Percentiles rank a stretch among this genome's conserved stretches.
Evolutionary conservation across 2,329 filamentous ascomycete genomes (phyloP).

Genomic region (Mariannaea sp.): DNA sequence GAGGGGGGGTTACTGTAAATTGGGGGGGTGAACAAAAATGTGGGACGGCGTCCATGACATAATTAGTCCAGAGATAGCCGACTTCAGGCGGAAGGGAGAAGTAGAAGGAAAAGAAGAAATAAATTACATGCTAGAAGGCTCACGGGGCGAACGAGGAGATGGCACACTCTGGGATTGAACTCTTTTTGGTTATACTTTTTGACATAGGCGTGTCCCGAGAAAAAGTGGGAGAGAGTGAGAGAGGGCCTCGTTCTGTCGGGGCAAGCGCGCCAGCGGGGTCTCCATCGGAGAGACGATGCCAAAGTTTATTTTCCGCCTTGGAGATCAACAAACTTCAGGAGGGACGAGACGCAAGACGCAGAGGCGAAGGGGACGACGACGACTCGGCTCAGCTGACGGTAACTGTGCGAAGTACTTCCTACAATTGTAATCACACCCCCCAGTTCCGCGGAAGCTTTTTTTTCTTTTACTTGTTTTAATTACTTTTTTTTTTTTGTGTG

Average conservation of each 20-base stretch:
- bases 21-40: background rate
- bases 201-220: slow-evolving; percentile 6
- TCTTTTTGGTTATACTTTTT: background rate
- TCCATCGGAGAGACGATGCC: slow-evolving; percentile 28
- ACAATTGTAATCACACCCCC: background rate
- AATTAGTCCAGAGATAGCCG: too few relatives aligned
- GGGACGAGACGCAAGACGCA: too few relatives aligned
- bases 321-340: background rate
- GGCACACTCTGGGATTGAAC: slow-evolving; percentile 4
- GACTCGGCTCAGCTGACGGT: too few relatives aligned
- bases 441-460: background rate
- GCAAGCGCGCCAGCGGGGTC: slow-evolving; percentile 17
- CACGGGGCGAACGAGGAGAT: too few relatives aligned
- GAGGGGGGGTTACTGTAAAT: too few relatives aligned
- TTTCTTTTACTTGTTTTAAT: too few relatives aligned
- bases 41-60: background rate
- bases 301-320: slow-evolving; percentile 34
- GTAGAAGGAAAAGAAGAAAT: too few relatives aligned
- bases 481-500: too few relatives aligned
- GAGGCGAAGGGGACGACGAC: too few relatives aligned
- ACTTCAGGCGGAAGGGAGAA: too few relatives aligned
- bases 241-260: slow-evolving; percentile 22
- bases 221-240: slow-evolving; percentile 22
- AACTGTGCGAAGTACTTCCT: too few relatives aligned
- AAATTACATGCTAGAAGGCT: too few relatives aligned